These are phyloP conservation scores for Botryotinia globosa DNA, from an alignment of 2,329 filamentous ascomycete genomes.

Conservation along the genomic window DNA sequence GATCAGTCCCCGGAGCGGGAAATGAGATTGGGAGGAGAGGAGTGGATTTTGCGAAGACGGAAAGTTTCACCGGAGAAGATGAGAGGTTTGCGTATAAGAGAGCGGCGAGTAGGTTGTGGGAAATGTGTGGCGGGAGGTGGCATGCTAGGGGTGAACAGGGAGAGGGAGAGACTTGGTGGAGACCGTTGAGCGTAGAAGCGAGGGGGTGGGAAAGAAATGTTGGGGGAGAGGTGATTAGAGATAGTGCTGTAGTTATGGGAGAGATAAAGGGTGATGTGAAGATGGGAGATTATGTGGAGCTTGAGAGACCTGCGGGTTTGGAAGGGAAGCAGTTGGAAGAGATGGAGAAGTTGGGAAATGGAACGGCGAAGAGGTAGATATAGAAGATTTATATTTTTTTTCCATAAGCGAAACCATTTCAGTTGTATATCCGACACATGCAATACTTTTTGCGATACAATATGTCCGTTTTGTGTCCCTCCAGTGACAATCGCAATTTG, in stretches of 20 bases:
- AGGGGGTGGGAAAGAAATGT: constrained; percentile 60
- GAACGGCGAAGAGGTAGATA: not conserved
- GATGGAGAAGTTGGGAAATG: not conserved
- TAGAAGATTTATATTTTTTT: not conserved
- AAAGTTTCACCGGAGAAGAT: constrained; percentile 74
- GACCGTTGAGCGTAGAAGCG: constrained; percentile 60
- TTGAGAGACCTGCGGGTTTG: constrained; percentile 47
- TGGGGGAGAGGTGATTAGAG: constrained; percentile 11
- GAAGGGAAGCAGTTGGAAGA: constrained; percentile 31
- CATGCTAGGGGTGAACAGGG: constrained; percentile 57
- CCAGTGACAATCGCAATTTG: not conserved
- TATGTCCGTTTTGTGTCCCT: not conserved
- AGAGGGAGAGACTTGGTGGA: constrained; percentile 58
- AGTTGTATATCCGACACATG: not conserved
- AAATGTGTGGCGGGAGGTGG: constrained; percentile 73
- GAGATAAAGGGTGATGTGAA: constrained; percentile 39
- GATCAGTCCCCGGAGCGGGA: constrained; percentile 37
- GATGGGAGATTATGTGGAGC: constrained; percentile 43
- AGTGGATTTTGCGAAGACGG: constrained; percentile 63
- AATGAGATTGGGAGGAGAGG: constrained; percentile 40
- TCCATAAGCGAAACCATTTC: not conserved
- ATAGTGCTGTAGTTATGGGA: not conserved
- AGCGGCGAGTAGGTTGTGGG: constrained; percentile 75
- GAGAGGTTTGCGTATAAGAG: constrained; percentile 79
- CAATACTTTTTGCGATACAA: not conserved